Percentiles rank a stretch among this genome's conserved stretches.
These are phyloP conservation scores for Vicia sativa DNA, from an alignment of 306 rosid genomes.

Conservation along the genomic window DNA sequence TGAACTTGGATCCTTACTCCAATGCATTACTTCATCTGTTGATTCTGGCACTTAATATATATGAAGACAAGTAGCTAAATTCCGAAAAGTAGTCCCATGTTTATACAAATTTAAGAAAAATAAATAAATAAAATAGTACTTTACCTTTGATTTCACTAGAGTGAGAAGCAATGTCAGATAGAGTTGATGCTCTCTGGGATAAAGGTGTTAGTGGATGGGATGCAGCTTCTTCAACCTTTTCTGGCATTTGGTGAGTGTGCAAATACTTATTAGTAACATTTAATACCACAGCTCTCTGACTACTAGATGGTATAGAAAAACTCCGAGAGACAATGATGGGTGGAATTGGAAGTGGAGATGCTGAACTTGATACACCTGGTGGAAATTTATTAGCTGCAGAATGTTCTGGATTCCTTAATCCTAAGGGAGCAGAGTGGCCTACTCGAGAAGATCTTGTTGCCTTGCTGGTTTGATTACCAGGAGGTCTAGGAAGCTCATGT, in stretches of 20 bases:
- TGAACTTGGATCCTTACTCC: slow-evolving; percentile 1
- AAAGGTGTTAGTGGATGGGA: slow-evolving; percentile 81
- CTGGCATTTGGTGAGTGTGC: slow-evolving; percentile 60
- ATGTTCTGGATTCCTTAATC: slow-evolving; percentile 63
- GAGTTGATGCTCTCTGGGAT: slow-evolving; percentile 50
- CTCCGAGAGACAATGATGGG: slow-evolving; percentile 73
- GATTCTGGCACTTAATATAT: slow-evolving; percentile 9
- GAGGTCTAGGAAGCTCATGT: slow-evolving; percentile 97
- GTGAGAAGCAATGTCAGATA: slow-evolving; percentile 59
- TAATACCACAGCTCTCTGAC: slow-evolving; percentile 66
- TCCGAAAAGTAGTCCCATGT: slow-evolving; percentile 15
- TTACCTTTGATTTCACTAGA: slow-evolving; percentile 69
- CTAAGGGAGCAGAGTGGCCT: slow-evolving; percentile 80
- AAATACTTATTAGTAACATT: slow-evolving; percentile 66
- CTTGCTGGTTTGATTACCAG: slow-evolving; percentile 55
- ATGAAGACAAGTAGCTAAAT: slow-evolving; percentile 11
- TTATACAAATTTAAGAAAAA: slow-evolving; percentile 21
- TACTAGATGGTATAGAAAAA: slow-evolving; percentile 83
- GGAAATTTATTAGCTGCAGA: slow-evolving; percentile 49
- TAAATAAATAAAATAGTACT: slow-evolving; percentile 32
- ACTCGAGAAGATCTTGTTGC: slow-evolving; percentile 51
- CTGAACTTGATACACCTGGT: slow-evolving; percentile 55
- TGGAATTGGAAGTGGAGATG: slow-evolving; percentile 91
- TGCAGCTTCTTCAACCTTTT: slow-evolving; percentile 56
- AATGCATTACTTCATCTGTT: not conserved